Evolutionary conservation across 2,329 filamentous ascomycete genomes (phyloP).

Genomic region (Fusarium mangiferae): DNA sequence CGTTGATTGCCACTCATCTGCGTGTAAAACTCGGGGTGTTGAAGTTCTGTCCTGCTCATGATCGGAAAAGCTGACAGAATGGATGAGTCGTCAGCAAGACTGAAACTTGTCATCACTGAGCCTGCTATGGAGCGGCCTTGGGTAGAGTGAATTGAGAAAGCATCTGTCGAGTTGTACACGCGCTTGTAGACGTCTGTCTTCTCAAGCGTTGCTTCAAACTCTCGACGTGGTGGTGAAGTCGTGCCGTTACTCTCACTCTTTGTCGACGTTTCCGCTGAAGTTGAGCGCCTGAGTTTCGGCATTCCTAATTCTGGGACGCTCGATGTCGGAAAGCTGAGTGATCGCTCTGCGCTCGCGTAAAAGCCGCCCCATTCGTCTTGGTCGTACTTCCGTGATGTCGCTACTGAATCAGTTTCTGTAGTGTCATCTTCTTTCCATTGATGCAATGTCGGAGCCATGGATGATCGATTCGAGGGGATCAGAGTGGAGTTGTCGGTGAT

Average conservation of each 20-base stretch:
- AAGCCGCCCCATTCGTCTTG: neutral
- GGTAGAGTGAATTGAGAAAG: neutral
- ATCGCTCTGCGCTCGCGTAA: neutral
- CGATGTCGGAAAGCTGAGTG: neutral
- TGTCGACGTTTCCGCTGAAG: neutral
- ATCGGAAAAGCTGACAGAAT: slow-evolving; percentile 18
- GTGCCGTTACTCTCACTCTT: neutral
- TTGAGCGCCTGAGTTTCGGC: slow-evolving; percentile 1
- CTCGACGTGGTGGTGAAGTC: neutral
- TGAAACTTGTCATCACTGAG: slow-evolving; percentile 15
- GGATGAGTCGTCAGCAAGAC: slow-evolving; percentile 13
- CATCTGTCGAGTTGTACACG: slow-evolving; percentile 10
- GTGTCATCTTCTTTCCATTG: neutral
- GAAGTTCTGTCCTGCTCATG: slow-evolving; percentile 16
- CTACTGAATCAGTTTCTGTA: neutral
- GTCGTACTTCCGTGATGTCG: neutral
- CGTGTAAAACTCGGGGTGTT: slow-evolving; percentile 13
- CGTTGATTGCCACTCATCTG: slow-evolving; percentile 5
- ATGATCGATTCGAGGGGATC: neutral
- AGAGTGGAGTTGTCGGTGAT: slow-evolving; percentile 6
- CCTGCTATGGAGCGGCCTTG: neutral
- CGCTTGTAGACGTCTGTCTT: slow-evolving; percentile 9
- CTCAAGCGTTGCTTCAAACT: neutral
- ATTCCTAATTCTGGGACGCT: neutral
- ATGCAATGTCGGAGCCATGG: neutral